phyloP scores from a whole-genome alignment of 2,329 filamentous ascomycete genomes.

The Ophiocordyceps sinensis region DNA sequence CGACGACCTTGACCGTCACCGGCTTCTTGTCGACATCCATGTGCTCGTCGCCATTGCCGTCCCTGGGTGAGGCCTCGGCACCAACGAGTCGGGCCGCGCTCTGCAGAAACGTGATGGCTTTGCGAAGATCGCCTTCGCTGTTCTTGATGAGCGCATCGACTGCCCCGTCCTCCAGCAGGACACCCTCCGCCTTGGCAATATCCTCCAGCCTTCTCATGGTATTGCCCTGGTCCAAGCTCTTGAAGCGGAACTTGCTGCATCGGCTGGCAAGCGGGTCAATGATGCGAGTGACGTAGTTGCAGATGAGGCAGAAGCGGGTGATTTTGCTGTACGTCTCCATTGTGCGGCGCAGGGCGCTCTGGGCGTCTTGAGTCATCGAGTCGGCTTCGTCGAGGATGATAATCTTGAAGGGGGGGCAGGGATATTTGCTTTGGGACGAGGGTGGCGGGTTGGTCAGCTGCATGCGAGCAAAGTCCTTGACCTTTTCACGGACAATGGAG shows the following conservation, averaged over 20 bases:
- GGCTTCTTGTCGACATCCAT: conserved; percentile 45
- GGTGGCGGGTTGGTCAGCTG: conserved; percentile 74
- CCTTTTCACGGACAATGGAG: conserved; percentile 89
- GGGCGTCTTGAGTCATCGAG: conserved; percentile 97
- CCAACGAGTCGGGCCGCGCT: conserved; percentile 83
- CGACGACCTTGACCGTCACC: conserved; percentile 66
- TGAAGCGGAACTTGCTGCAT: conserved; percentile 96
- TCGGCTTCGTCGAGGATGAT: conserved; percentile 97
- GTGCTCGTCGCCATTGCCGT: conserved; percentile 39
- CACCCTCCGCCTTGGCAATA: conserved; percentile 68
- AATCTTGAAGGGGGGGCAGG: conserved; percentile 97
- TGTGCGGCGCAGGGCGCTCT: conserved; percentile 78
- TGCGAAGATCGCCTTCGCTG: conserved; percentile 86
- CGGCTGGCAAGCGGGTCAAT: conserved; percentile 89
- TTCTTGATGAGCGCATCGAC: conserved; percentile 73
- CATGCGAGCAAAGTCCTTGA: conserved; percentile 95
- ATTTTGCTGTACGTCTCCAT: conserved; percentile 98
- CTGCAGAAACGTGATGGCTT: conserved; percentile 92
- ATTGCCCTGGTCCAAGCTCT: conserved; percentile 79
- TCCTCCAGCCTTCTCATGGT: conserved; percentile 65
- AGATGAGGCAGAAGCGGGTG: conserved; percentile 92
- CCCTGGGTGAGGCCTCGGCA: conserved; percentile 35
- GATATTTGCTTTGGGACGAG: conserved; percentile 57
- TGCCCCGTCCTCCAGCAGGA: conserved; percentile 63
- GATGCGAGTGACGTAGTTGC: conserved; percentile 97